Evolutionary conservation across 2,329 filamentous ascomycete genomes (phyloP).

Genomic region (Venturia carpophila): DNA sequence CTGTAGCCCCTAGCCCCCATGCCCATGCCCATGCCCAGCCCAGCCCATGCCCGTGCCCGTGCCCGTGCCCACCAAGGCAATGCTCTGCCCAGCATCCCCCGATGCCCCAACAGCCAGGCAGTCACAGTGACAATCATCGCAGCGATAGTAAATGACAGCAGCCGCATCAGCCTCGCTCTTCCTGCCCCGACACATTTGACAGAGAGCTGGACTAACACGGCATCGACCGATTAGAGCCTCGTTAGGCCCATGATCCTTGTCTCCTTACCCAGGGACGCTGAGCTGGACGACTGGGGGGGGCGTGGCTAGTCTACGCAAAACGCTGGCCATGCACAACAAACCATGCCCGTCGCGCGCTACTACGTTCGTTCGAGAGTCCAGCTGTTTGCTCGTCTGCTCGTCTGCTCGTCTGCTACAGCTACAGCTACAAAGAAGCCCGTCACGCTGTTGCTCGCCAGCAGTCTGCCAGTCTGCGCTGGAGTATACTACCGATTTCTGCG

Average conservation of each 20-base stretch:
- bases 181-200: too few species aligned
- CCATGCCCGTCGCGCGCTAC: not conserved
- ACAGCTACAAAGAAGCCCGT: not conserved
- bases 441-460: not conserved
- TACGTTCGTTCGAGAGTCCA: not conserved
- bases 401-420: not conserved
- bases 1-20: too few species aligned
- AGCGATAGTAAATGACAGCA: not conserved
- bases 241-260: conserved; percentile 1
- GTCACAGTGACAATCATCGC: too few species aligned
- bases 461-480: not conserved
- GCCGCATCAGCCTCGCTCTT: not conserved
- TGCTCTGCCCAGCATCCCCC: too few species aligned
- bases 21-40: too few species aligned
- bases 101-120: too few species aligned
- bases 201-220: not conserved
- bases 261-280: not conserved
- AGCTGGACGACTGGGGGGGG: not conserved
- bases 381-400: not conserved
- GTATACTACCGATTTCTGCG: not conserved
- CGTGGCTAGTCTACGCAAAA: not conserved
- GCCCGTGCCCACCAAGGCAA: not conserved
- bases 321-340: not conserved
- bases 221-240: not conserved
- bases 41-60: too few species aligned